Evolutionary conservation across 73 alveolate genomes (phyloP).

Genomic region (Chromera velia): DNA sequence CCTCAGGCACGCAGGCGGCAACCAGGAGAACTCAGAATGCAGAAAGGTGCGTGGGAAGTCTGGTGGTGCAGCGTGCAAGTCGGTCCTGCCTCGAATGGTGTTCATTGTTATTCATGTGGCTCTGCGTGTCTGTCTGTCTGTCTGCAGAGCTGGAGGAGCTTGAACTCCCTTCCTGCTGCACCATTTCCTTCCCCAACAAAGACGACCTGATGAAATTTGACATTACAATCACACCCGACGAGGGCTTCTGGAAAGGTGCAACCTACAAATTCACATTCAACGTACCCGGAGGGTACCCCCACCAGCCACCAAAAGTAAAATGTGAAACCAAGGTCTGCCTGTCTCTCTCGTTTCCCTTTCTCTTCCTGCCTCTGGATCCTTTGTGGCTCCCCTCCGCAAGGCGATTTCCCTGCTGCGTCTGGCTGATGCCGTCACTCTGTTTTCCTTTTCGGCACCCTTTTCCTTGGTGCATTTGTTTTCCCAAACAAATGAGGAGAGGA

Average conservation of each 20-base stretch:
- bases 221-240: constrained; percentile 55
- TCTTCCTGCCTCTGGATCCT: too few species aligned
- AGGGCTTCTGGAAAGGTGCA: constrained; percentile 80
- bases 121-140: constrained; percentile 22
- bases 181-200: constrained; percentile 43
- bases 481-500: too few species aligned
- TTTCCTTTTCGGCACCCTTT: too few species aligned
- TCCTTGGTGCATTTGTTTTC: too few species aligned
- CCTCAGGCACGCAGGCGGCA: background rate
- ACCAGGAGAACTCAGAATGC: background rate
- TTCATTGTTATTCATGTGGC: background rate
- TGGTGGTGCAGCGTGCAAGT: background rate
- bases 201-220: constrained; percentile 58
- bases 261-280: constrained; percentile 66
- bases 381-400: too few species aligned
- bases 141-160: constrained; percentile 54
- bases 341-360: too few species aligned
- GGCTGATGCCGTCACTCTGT: too few species aligned
- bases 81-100: too few species aligned
- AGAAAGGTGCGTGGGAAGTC: background rate
- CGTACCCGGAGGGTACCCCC: constrained; percentile 78
- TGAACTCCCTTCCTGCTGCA: constrained; percentile 50
- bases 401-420: too few species aligned
- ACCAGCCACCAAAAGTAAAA: constrained; percentile 82
- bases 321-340: constrained; percentile 80